Base-by-base conservation (phyloP, 768 basidiomycete genomes). In the Termitomyces eurrhizus region DNA sequence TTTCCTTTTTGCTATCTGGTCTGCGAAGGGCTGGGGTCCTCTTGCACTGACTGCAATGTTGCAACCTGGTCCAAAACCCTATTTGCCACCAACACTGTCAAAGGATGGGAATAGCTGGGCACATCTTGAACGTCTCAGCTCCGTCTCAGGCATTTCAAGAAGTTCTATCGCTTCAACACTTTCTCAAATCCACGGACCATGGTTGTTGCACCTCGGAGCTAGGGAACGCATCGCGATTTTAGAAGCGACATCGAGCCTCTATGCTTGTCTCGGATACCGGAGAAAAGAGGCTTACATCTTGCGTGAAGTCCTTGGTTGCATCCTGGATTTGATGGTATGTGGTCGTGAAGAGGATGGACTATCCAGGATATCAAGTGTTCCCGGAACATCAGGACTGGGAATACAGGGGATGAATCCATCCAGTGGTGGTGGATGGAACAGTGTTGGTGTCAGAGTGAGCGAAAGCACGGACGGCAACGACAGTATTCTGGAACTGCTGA, bases 281-380 rank as follows among this genome's bases (percentile, higher is more conserved):
- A 81, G 97, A 51, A 96, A 96, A 74, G 95, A 97, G 74, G 90
- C 88, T 0, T 90, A 91, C 67, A 77, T 94, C 44, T 78, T 95
- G 29, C 82, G 96, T 12, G 95, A 98, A 69, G 82, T 97, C 46
- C 79, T 95, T 24, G 92, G 90, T 9, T 90, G 90, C 65, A 73
- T 93, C 57, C 78, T 95, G 76, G 95, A 94, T 69, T 79, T 93
- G 57, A 75, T 96, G 60, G 90, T 95, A n/a, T 91, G 86, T 66
- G 92, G 88, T 55, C 83, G 90, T 52, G 89, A 90, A 66, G 90
- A 92, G 72, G 81, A 84, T 66, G 81, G 82, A 18, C 75, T 79
- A 49, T 75, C 78, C 26, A 77, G 77, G 60, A 76, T 74, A 45
- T 76, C 77, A 49, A 76, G 66, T 64, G 69, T 74, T 59, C 71